phyloP scores from a whole-genome alignment of 805 yeast genomes.

The Candida corydali region DNA sequence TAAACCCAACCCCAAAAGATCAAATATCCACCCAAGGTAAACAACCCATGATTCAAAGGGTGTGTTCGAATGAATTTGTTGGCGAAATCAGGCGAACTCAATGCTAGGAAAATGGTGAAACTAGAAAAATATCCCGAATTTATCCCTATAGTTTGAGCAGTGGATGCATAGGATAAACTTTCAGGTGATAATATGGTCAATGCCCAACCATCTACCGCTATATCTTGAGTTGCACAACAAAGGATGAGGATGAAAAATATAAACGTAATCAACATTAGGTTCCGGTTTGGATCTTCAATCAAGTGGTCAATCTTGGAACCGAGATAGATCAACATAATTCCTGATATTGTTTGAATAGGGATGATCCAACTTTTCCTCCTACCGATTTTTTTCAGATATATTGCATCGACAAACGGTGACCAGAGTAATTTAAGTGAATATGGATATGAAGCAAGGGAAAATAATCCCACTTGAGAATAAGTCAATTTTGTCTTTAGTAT shows the following conservation, averaged over 20 bases:
- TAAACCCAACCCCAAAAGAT: conserved; percentile 73
- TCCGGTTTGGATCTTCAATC: conserved; percentile 46
- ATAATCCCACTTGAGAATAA: conserved; percentile 86
- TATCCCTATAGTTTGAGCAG: conserved; percentile 95
- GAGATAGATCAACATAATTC: conserved; percentile 59
- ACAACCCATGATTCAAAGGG: conserved; percentile 62
- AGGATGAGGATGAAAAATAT: conserved; percentile 76
- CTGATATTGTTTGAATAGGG: conserved; percentile 84
- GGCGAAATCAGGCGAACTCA: conserved; percentile 89
- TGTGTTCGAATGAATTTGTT: conserved; percentile 69
- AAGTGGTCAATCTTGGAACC: conserved; percentile 54
- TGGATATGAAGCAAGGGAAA: conserved; percentile 91
- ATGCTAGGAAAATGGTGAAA: conserved; percentile 86
- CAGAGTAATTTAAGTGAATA: conserved; percentile 87
- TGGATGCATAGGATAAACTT: conserved; percentile 86
- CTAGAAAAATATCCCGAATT: conserved; percentile 90
- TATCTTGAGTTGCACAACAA: conserved; percentile 95
- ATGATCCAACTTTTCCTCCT: conserved; percentile 91
- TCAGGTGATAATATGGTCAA: conserved; percentile 75
- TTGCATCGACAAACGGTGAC: conserved; percentile 94
- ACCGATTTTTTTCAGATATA: conserved; percentile 65
- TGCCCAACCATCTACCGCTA: conserved; percentile 99
- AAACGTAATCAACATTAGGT: conserved; percentile 56
- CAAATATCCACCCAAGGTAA: conserved; percentile 73
- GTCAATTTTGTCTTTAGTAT: conserved; percentile 76